Base-by-base conservation (phyloP, 148 eudicot species). In the Talinum fruticosum region DNA sequence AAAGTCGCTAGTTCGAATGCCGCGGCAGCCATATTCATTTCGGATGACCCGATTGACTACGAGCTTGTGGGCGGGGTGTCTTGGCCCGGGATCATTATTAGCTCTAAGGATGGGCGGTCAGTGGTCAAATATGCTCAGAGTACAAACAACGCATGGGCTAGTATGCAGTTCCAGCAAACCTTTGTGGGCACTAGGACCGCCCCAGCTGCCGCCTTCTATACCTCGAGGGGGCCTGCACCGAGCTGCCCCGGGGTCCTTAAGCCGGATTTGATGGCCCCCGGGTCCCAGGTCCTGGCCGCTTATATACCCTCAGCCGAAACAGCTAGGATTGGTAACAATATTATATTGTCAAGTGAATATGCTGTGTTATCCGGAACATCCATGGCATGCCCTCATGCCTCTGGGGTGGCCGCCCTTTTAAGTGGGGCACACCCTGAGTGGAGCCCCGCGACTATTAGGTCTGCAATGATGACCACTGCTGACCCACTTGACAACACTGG, bases 231-330 rank as follows among this genome's bases (percentile, higher is more conserved):
- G 23, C 85, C 87, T 3, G 74, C 85, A 19, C 74, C 16, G 45
- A 82, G 79, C 71, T 76, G 66, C 29, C 83, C 73, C 1, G 47
- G 57, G 0, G 72, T 85, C 41, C 45, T 82, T 36, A 85, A 85
- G 37, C 87, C 87, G n/a, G 87, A 85, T 59, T 19, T 85, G 15
- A 76, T 85, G 73, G 87, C 85, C 29, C 87, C 87, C 6, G 85
- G 87, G 15, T 73, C 81, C 6, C 81, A 64, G 35, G 66, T 85
- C 15, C 51, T 82, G 1, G 87, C 85, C 8, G 83, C 87, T 0
- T 85, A 57, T 65, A 76, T 79, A 57, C 84, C 84, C n/a, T 75
- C 51, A 24, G 59, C 36, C 23, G 79, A 75, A 37, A 82, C 75
- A 14, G 82, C 82, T 19, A 74, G 35, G 75, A 79, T 82, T 54